Evolutionary conservation across 352 stramenopile species (phyloP).

Genomic region (Pythium pyrilobum): DNA sequence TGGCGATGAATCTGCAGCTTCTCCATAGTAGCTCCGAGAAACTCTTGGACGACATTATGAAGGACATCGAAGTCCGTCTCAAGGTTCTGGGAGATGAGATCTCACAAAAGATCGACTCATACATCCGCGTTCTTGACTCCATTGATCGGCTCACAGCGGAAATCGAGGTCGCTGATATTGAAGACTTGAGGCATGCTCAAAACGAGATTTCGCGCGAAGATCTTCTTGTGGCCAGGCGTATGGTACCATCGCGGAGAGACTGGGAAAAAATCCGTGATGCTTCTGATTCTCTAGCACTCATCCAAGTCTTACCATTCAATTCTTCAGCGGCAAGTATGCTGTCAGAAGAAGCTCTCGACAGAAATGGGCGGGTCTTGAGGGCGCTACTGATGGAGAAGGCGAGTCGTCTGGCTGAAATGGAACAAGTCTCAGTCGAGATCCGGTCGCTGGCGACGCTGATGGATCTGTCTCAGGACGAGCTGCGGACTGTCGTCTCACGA

Average conservation of each 20-base stretch:
- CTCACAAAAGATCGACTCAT: conserved; percentile 31
- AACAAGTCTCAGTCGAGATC: conserved; percentile 39
- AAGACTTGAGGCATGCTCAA: conserved; percentile 42
- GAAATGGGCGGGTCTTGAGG: conserved; percentile 38
- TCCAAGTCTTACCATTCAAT: not conserved
- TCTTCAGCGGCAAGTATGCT: conserved; percentile 15
- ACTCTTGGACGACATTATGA: conserved; percentile 54
- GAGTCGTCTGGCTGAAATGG: conserved; percentile 45
- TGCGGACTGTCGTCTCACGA: conserved; percentile 16
- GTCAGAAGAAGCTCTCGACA: conserved; percentile 21
- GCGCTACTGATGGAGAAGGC: conserved; percentile 57
- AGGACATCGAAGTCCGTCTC: conserved; percentile 26
- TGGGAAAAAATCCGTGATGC: conserved; percentile 18
- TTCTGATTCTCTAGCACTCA: not conserved
- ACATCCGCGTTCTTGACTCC: conserved; percentile 25
- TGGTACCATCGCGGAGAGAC: conserved; percentile 11
- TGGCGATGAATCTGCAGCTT: conserved; percentile 36
- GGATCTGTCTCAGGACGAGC: conserved; percentile 39
- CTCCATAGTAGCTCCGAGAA: conserved; percentile 27
- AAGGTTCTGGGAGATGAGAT: conserved; percentile 39
- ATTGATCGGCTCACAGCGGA: conserved; percentile 32
- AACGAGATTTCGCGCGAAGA: conserved; percentile 23
- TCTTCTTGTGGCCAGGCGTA: not conserved
- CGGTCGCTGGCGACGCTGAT: conserved; percentile 35
- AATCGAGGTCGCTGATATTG: conserved; percentile 28